Evolutionary conservation across 148 eudicot genomes (phyloP), one percentile per base, ranked within the genome.

Genomic region (Diospyros kaki): DNA sequence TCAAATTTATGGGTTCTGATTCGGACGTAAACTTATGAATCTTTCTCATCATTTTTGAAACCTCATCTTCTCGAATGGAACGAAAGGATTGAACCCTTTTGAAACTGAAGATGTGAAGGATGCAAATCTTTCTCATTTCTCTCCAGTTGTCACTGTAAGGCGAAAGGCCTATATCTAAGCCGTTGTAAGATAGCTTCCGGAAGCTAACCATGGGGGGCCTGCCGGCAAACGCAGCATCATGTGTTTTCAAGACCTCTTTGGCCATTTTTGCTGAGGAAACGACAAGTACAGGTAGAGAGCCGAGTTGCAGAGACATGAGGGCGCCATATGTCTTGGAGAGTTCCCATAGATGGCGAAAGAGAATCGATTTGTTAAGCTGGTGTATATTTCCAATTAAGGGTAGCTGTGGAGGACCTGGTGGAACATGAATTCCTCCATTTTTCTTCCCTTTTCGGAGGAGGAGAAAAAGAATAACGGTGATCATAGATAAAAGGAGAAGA

Each of bases 61-160:
- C 76, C 55, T 80, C 79, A 2, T 80, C 79, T 56, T 64, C 71
- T 48, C 79, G 64, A 69, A 80, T 66, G 38, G 64, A 65, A 50
- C 50, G 39, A 17, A 62, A 80, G 12, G 73, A 58, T 61, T 66
- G 79, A 2, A 76, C 79, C 72, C 67, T 80, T 4, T 72, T 76
- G 11, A 73, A 55, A 78, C 73, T 72, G 42, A 76, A 76, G n/a
- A 80, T 13, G n/a, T 80, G 83, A 39, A 43, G 43, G 42, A 50
- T 64, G 42, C 63, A 71, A 63, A 76, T 18, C 56, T 76, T 80
- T 58, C 52, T 76, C 38, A 80, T 64, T 6, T 80, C 79, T 46
- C 63, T 80, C 66, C 71, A 75, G 68, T 66, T 59, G 18, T 76
- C 69, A 59, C 55, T 65, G 2, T 70, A 75, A 39, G 83, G 76